Evolutionary conservation across 208 protist genomes (phyloP).

Genomic region (Trypanosoma congolense): DNA sequence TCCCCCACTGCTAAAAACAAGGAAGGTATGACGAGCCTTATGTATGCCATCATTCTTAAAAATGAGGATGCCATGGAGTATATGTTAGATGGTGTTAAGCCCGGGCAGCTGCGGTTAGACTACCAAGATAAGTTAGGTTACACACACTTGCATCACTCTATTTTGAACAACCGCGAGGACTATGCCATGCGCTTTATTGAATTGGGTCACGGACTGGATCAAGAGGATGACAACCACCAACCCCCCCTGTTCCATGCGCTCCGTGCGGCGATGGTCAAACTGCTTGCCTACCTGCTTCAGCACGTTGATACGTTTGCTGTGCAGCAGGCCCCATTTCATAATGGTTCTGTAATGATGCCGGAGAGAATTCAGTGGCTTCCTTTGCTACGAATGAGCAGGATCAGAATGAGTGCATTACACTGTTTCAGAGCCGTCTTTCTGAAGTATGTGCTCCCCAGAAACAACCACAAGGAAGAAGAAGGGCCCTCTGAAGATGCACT

Average conservation of each 20-base stretch:
- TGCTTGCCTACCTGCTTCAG: conserved; percentile 43
- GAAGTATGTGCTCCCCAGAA: conserved; percentile 31
- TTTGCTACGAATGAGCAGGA: conserved; percentile 29
- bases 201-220: conserved; percentile 50
- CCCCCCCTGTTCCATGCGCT: conserved; percentile 63
- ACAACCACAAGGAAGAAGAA: conserved; percentile 45
- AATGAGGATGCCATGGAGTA: conserved; percentile 44
- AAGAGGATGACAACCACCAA: conserved; percentile 61
- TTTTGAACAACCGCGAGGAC: conserved; percentile 54
- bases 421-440: conserved; percentile 62
- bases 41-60: conserved; percentile 74
- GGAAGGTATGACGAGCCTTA: conserved; percentile 65
- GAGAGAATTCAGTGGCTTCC: conserved; percentile 74
- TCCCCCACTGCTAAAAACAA: conserved; percentile 72
- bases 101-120: conserved; percentile 47
- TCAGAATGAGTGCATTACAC: conserved; percentile 32
- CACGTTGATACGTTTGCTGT: conserved; percentile 61
- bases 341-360: conserved; percentile 59
- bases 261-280: conserved; percentile 46
- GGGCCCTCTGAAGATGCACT: conserved; percentile 62
- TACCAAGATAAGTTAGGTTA: conserved; percentile 50
- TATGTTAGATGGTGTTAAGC: conserved; percentile 49
- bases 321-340: conserved; percentile 79
- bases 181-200: conserved; percentile 62
- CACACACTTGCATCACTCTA: conserved; percentile 71